phyloP scores from a whole-genome alignment of 345 rosid genomes.

The Hypericum perforatum region DNA sequence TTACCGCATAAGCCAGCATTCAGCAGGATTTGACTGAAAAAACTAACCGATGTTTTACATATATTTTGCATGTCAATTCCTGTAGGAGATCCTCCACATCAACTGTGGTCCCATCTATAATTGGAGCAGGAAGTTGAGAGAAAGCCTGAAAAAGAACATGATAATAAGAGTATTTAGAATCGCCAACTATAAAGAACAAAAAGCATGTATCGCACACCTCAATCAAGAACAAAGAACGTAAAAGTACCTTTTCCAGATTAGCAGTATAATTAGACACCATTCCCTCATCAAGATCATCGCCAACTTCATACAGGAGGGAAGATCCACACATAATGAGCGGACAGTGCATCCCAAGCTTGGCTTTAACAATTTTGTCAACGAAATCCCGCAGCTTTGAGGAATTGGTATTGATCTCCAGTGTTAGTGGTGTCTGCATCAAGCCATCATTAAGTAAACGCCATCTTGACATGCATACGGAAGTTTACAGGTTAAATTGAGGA shows the following conservation, averaged over 20 bases:
- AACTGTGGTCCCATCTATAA: slow-evolving; percentile 59
- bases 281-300: slow-evolving; percentile 86
- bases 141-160: slow-evolving; percentile 36
- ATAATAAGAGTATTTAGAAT: neutral
- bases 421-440: slow-evolving; percentile 62
- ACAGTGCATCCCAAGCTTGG: slow-evolving; percentile 89
- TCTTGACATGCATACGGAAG: slow-evolving; percentile 1
- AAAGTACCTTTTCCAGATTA: slow-evolving; percentile 82
- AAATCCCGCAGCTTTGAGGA: slow-evolving; percentile 74
- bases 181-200: too few relatives aligned
- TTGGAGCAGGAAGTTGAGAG: slow-evolving; percentile 69
- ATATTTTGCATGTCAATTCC: slow-evolving; percentile 72
- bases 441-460: slow-evolving; percentile 13
- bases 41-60: slow-evolving; percentile 80
- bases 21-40: neutral
- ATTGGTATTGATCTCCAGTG: slow-evolving; percentile 72
- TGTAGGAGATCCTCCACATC: slow-evolving; percentile 87
- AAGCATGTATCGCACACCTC: neutral
- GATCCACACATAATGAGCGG: slow-evolving; percentile 79
- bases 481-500: slow-evolving; percentile 4
- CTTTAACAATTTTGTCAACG: slow-evolving; percentile 87
- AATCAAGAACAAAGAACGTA: neutral
- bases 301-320: slow-evolving; percentile 85
- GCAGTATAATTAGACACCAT: slow-evolving; percentile 70
- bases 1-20: too few relatives aligned